A percentile compares a stretch with the other conserved stretches of the same genome.
Evolutionary conservation across 495 filamentous ascomycete genomes (phyloP).

Genomic region (Alectoria sarmentosa): DNA sequence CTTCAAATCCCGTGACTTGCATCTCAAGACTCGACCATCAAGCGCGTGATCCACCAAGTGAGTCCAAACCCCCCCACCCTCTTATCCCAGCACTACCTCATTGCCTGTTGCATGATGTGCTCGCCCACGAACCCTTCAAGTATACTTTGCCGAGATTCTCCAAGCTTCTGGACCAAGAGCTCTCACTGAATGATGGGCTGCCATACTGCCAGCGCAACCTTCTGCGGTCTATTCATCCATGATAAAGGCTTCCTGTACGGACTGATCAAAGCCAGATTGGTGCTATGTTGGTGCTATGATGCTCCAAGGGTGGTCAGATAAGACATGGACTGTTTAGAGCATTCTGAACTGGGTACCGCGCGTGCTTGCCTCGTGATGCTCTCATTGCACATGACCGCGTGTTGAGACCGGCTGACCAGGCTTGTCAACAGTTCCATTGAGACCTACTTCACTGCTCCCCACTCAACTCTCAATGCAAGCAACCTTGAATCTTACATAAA

Average conservation of each 20-base stretch:
- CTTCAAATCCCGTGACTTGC: constrained; percentile 17
- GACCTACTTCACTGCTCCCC: background rate
- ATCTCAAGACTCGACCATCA: constrained; percentile 12
- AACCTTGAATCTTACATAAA: background rate
- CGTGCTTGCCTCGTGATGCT: constrained; percentile 20
- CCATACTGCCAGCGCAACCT: background rate
- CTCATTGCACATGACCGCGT: constrained; percentile 16
- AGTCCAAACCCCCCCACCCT: background rate
- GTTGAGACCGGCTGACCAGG: constrained; percentile 17
- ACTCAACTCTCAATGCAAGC: background rate
- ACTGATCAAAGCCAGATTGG: background rate
- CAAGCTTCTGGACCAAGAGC: background rate
- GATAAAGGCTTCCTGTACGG: background rate
- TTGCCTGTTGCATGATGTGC: background rate
- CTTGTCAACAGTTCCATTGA: background rate
- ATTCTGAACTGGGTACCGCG: constrained; percentile 7
- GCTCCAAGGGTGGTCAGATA: constrained; percentile 7
- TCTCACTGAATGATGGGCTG: background rate
- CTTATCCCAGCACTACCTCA: background rate
- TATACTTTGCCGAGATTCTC: background rate
- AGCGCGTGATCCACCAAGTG: constrained; percentile 18
- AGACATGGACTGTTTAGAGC: constrained; percentile 11
- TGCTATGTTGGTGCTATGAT: background rate
- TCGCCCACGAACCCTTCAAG: background rate
- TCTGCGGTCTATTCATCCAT: background rate